These are phyloP conservation scores for Neostapfia colusana DNA, from an alignment of 176 grass and related monocot species.

Conservation along the genomic window DNA sequence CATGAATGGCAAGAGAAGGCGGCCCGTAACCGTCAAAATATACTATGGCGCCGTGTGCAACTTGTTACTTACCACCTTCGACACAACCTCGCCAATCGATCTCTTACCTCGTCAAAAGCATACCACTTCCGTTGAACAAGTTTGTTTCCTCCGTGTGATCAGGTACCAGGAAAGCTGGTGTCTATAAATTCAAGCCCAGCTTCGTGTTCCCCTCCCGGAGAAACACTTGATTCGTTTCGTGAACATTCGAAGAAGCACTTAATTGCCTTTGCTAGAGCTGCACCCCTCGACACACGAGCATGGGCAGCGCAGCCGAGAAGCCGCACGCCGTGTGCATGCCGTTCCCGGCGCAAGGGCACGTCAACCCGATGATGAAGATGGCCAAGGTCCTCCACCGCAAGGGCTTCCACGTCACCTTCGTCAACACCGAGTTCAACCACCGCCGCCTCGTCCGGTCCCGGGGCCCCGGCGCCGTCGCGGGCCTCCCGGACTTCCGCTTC, in stretches of 20 bases:
- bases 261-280: no score
- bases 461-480: background rate
- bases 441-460: conserved; percentile 26
- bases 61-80: background rate
- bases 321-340: conserved; percentile 33
- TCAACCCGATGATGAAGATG: conserved; percentile 34
- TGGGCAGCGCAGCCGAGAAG: background rate
- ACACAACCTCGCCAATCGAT: background rate
- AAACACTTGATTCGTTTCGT: background rate
- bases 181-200: background rate
- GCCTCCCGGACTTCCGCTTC: conserved; percentile 45
- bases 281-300: background rate
- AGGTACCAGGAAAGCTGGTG: background rate
- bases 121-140: background rate
- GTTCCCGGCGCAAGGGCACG: conserved; percentile 31
- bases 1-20: background rate
- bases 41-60: background rate
- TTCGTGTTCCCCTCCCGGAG: background rate
- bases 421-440: conserved; percentile 57
- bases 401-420: conserved; percentile 69
- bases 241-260: no score
- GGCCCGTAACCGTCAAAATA: background rate
- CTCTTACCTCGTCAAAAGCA: background rate
- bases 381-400: conserved; percentile 42
- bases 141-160: background rate